These are phyloP conservation scores for Dianthus caryophyllus DNA, from an alignment of 148 eudicot species.

Conservation along the genomic window DNA sequence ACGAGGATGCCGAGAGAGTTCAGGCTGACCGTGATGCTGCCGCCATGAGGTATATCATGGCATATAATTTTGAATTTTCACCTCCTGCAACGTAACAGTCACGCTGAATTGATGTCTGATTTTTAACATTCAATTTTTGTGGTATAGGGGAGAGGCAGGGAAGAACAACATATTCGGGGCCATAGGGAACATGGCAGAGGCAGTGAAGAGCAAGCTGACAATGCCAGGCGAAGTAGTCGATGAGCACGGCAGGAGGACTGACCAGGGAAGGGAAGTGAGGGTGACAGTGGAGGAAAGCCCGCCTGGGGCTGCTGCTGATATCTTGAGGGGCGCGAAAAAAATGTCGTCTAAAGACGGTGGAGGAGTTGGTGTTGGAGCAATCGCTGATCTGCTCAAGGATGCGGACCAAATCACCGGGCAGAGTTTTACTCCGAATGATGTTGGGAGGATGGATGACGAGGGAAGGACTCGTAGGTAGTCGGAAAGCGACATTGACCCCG, in stretches of 20 bases:
- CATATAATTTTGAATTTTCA: not conserved
- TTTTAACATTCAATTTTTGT: no score
- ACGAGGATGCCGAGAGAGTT: constrained; percentile 24
- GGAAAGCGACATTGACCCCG: no score
- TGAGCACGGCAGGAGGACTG: constrained; percentile 4
- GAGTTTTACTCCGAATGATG: constrained; percentile 35
- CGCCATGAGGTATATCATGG: constrained; percentile 24
- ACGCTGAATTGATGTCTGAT: no score
- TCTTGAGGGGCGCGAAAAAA: constrained; percentile 4
- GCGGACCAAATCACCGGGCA: constrained; percentile 43
- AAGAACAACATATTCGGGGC: constrained; percentile 35
- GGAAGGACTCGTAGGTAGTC: constrained; percentile 13
- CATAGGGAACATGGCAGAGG: constrained; percentile 34
- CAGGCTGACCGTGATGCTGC: constrained; percentile 32
- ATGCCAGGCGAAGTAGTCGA: constrained; percentile 26
- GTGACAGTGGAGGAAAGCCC: constrained; percentile 35
- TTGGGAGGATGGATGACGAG: constrained; percentile 30
- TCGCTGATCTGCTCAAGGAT: constrained; percentile 28
- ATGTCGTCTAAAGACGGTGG: not conserved
- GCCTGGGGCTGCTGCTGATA: constrained; percentile 28
- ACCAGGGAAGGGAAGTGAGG: constrained; percentile 16
- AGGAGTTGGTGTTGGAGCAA: constrained; percentile 10
- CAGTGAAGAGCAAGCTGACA: constrained; percentile 45
- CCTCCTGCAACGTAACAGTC: no score
- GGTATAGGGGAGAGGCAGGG: constrained; percentile 41